These are phyloP conservation scores for Lecanicillium sp. DNA, from an alignment of 2,329 filamentous ascomycete species.

Conservation along the genomic window DNA sequence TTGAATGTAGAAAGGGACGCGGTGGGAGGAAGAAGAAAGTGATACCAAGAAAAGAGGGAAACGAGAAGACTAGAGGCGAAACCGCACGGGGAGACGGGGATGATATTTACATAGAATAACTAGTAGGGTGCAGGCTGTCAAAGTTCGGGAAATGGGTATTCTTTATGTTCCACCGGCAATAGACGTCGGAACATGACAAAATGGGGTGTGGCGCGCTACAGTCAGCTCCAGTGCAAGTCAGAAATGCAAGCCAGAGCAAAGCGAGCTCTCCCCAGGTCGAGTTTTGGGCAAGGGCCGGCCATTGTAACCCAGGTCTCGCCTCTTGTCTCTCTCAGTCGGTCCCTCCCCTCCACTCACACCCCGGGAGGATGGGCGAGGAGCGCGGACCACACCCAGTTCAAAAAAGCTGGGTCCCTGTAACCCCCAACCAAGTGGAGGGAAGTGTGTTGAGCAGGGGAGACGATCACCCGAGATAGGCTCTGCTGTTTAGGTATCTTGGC, in stretches of 20 bases:
- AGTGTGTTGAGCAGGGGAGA: too few species aligned
- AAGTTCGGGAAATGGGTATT: slow-evolving; percentile 9
- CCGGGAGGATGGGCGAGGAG: too few species aligned
- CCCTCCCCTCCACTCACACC: too few species aligned
- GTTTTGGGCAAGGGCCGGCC: not conserved
- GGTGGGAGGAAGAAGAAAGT: not conserved
- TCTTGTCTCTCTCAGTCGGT: too few species aligned
- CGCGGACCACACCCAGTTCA: too few species aligned
- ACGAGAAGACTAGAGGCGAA: not conserved
- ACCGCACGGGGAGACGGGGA: not conserved
- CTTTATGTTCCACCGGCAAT: slow-evolving; percentile 11
- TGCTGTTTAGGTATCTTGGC: not conserved
- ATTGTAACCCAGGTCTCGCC: not conserved
- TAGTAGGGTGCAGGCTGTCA: not conserved
- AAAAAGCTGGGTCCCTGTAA: too few species aligned
- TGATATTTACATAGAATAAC: slow-evolving; percentile 4
- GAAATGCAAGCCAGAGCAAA: too few species aligned
- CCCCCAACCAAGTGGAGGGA: too few species aligned
- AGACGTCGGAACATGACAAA: not conserved
- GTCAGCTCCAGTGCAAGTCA: not conserved
- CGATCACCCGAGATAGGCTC: slow-evolving; percentile 11
- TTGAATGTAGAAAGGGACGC: not conserved
- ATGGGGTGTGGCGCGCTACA: not conserved
- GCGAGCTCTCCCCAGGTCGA: too few species aligned
- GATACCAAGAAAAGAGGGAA: not conserved